Conservation (phyloP, 2,329 filamentous ascomycete genomes). For the Ampelomyces quisqualis region DNA sequence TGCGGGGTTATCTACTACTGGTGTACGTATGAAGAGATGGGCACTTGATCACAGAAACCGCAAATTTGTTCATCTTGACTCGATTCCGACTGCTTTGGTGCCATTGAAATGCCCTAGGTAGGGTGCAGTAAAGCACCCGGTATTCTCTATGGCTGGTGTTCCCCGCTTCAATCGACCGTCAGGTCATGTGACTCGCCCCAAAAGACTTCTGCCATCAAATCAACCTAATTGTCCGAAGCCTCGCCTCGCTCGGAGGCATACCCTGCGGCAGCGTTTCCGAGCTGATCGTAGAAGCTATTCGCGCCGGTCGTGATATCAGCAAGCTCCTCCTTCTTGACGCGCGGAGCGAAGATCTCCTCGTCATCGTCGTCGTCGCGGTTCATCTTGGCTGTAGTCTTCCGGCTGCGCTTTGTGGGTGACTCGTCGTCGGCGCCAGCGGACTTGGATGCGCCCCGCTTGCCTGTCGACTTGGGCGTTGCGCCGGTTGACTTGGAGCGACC, state of each 20-base stretch:
- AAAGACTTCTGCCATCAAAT: not conserved
- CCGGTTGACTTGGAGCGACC: slow-evolving; percentile 1
- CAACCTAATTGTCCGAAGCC: not conserved
- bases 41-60: too few relatives aligned
- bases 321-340: slow-evolving; percentile 24
- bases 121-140: too few relatives aligned
- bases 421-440: slow-evolving; percentile 1
- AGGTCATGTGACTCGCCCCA: too few relatives aligned
- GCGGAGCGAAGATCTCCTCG: slow-evolving; percentile 14
- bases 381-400: slow-evolving; percentile 7
- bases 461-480: slow-evolving; percentile 14
- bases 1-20: not conserved
- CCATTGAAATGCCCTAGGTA: too few relatives aligned
- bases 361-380: slow-evolving; percentile 11
- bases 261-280: not conserved
- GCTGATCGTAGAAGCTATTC: not conserved
- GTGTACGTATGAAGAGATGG: slow-evolving; percentile 11
- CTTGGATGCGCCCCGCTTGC: slow-evolving; percentile 13
- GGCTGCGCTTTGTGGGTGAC: slow-evolving; percentile 15
- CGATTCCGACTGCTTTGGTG: too few relatives aligned
- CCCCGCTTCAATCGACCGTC: too few relatives aligned
- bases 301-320: not conserved
- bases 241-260: not conserved
- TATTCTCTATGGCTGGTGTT: too few relatives aligned
- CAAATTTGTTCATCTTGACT: too few relatives aligned